phyloP scores from a whole-genome alignment of 2,329 filamentous ascomycete species.

The Diplodia seriata region DNA sequence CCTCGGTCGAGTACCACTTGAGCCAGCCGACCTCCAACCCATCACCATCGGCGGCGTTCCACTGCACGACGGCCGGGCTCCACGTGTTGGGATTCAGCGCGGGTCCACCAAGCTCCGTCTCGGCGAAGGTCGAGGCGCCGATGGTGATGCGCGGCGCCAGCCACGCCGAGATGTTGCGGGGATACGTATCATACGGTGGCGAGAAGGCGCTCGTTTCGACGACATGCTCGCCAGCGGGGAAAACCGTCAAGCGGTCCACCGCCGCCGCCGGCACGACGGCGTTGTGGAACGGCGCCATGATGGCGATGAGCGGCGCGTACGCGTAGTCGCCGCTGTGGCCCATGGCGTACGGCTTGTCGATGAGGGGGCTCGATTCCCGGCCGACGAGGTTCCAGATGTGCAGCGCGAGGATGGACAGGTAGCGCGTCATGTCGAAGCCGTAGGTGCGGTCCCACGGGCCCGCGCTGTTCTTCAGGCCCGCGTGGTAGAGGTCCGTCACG shows the following conservation, averaged over 20 bases:
- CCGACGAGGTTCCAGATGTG: slow-evolving; percentile 67
- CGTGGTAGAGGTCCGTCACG: slow-evolving; percentile 63
- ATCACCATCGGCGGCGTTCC: slow-evolving; percentile 51
- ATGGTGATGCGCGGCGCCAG: slow-evolving; percentile 64
- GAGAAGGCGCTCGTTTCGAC: slow-evolving; percentile 63
- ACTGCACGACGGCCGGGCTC: slow-evolving; percentile 67
- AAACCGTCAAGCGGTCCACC: slow-evolving; percentile 52
- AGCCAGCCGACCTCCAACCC: slow-evolving; percentile 41
- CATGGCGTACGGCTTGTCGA: slow-evolving; percentile 58
- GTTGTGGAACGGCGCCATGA: slow-evolving; percentile 60
- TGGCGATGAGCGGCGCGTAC: slow-evolving; percentile 63
- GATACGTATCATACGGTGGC: slow-evolving; percentile 63
- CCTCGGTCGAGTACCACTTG: slow-evolving; percentile 51
- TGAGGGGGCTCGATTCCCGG: slow-evolving; percentile 2
- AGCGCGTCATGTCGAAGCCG: slow-evolving; percentile 69
- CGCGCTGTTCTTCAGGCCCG: slow-evolving; percentile 65
- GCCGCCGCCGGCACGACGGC: slow-evolving; percentile 54
- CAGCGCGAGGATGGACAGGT: slow-evolving; percentile 64
- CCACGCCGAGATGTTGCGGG: slow-evolving; percentile 67
- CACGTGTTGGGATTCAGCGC: slow-evolving; percentile 60
- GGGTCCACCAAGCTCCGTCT: slow-evolving; percentile 64
- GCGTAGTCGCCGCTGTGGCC: slow-evolving; percentile 66
- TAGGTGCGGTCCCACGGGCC: slow-evolving; percentile 71
- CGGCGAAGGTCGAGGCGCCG: slow-evolving; percentile 65
- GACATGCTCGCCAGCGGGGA: slow-evolving; percentile 60